A percentile compares a stretch with the other conserved stretches of the same genome.
phyloP scores from a whole-genome alignment of 208 protist species.

The Plasmodiophora brassicae region DNA sequence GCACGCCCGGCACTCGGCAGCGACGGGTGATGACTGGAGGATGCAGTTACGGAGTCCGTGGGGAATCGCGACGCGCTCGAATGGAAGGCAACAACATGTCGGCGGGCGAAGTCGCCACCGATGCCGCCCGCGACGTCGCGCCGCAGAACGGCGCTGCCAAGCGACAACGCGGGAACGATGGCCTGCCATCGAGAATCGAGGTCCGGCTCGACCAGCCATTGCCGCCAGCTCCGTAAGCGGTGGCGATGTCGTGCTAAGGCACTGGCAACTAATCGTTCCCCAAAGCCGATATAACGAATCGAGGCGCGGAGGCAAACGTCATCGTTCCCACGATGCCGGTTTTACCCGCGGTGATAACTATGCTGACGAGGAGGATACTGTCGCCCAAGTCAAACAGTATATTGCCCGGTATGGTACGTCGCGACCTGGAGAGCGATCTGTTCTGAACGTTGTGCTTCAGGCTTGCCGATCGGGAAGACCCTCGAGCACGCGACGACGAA shows the following conservation, averaged over 20 bases:
- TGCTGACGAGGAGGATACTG: neutral
- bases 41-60: no score
- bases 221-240: neutral
- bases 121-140: no score
- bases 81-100: no score
- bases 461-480: neutral
- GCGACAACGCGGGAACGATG: neutral
- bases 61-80: no score
- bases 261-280: neutral
- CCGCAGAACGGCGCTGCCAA: no score
- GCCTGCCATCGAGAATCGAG: neutral
- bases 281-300: neutral
- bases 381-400: neutral
- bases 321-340: neutral
- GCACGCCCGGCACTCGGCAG: no score
- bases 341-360: neutral
- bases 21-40: no score
- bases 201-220: conserved; percentile 10
- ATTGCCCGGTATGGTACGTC: neutral
- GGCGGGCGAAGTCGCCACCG: no score
- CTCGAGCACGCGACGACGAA: neutral
- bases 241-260: neutral
- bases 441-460: neutral
- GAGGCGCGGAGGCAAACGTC: neutral
- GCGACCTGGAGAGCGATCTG: neutral